Conservation (phyloP, 768 basidiomycete species). For the Rhodotorula kratochvilovae region DNA sequence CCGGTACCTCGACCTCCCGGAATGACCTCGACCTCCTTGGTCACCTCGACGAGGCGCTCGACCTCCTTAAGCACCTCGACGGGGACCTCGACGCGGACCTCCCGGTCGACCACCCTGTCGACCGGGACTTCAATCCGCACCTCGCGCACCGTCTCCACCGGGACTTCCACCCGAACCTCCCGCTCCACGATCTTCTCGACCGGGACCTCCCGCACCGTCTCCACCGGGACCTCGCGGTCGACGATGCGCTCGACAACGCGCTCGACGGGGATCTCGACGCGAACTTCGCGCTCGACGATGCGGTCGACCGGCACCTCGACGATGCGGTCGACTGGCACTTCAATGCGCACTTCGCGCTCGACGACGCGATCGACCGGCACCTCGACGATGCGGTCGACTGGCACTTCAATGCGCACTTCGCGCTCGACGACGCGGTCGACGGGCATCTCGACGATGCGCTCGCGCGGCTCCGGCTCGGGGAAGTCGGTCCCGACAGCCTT, state of each 20-base stretch:
- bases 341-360: slow-evolving; percentile 33
- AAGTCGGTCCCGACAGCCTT: slow-evolving; percentile 24
- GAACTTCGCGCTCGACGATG: slow-evolving; percentile 42
- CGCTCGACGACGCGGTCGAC: slow-evolving; percentile 44
- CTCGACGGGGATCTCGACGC: slow-evolving; percentile 38
- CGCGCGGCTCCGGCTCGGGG: slow-evolving; percentile 25
- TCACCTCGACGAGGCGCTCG: neutral
- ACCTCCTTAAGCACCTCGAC: slow-evolving; percentile 35
- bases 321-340: slow-evolving; percentile 26
- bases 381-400: slow-evolving; percentile 41
- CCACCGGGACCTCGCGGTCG: slow-evolving; percentile 33
- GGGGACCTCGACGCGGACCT: slow-evolving; percentile 43
- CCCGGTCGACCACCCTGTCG: slow-evolving; percentile 39
- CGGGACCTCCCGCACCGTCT: slow-evolving; percentile 5
- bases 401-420: slow-evolving; percentile 37
- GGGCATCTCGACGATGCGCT: slow-evolving; percentile 26
- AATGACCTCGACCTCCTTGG: slow-evolving; percentile 11
- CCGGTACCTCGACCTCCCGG: slow-evolving; percentile 26
- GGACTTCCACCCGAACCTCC: slow-evolving; percentile 25
- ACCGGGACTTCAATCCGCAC: slow-evolving; percentile 32
- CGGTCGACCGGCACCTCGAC: slow-evolving; percentile 1
- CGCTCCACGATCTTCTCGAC: slow-evolving; percentile 43
- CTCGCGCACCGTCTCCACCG: slow-evolving; percentile 28
- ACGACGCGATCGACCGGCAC: slow-evolving; percentile 40
- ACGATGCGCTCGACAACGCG: too few species aligned